Evolutionary conservation across 805 yeast genomes (phyloP), one percentile per base, ranked within the genome.

Genomic region (Kodamaea neixiangensis): DNA sequence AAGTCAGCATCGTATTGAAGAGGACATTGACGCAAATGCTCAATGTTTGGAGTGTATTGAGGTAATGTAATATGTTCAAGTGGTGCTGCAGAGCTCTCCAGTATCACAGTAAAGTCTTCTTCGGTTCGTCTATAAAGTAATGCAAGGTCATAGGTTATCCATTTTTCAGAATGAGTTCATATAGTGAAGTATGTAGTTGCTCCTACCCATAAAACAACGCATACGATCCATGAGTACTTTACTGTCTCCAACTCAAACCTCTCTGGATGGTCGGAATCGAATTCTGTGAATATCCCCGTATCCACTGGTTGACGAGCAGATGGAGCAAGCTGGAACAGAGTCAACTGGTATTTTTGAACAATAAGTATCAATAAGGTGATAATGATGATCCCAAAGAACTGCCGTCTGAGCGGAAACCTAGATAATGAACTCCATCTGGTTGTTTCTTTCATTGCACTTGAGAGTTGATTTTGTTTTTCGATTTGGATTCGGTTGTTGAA

Each of bases 211-310:
- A 40, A 14, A n/a, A 17, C 40, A 18, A 31, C 46, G n/a, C 45
- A 25, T 7, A 56, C 48, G 1, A 58, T 45, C 63, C 68, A 59
- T 5, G 60, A 48, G 34, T 57, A 55, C 49, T 61, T 59, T 20
- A 63, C 46, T 44, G 57, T 60, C 14, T 57, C 67, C 35, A 62
- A 37, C 40, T 62, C 55, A 48, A 68, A 70, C 35, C 75, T 51
- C 19, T 68, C 73, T 5, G 29, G 46, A 1, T 73, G 72, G 17
- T 65, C 63, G 33, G 56, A 65, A 34, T 55, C 56, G 44, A 65
- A 60, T 3, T 53, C 57, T 9, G 57, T 58, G 46, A 67, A 66
- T 17, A 61, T 44, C 9, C 52, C 29, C 2, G 45, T 29, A 19
- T 33, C 33, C 21, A 13, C 31, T 15, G 22, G 46, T 14, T 17